Base-by-base conservation (phyloP, 306 rosid genomes). In the Amphicarpaea edgeworthii region DNA sequence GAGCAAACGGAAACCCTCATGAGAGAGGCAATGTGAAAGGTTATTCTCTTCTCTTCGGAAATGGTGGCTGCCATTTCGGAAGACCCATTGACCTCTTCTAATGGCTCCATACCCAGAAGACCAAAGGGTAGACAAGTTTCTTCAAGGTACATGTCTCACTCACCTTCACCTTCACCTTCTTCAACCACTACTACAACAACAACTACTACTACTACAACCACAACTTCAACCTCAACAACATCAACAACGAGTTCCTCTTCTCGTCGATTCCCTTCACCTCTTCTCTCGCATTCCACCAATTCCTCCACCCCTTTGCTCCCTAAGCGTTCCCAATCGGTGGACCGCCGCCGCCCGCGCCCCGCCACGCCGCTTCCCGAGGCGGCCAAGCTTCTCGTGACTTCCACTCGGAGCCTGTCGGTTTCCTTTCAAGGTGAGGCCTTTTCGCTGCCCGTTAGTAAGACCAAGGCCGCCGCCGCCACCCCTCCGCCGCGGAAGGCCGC, bases 21-120 rank as follows among this genome's bases (percentile, higher is more conserved):
- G 45, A 51, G 28, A 8, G 70, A 74, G 19, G 83, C 88, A 84
- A 87, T 91, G 89, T 85, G 88, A 28, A 5, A 1, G 32, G 4
- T 28, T 28, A 2, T 28, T 28, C 0, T 28, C 4, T 28, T 81
- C 9, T 16, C 11, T 81, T 80, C 61, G 58, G 41, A 45, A 54
- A 90, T 94, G 99, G 98, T 93, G 88, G 99, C 96, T 79, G 97
- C 97, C 84, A 85, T 96, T 90, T 87, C 97, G 12, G 93, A 81
- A 88, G 43, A 75, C 77, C 83, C 82, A 46, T 68, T 82, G 20
- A 84, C 78, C 82, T 70, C 83, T 11, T 20, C 88, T 1, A 63
- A 38, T 89, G 94, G 90, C 55, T 51, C 38, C 65, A 34, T 78
- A 9, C 85, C 81, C 12, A 86, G 90, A 65, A 86, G 89, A 78